A percentile compares a stretch with the other conserved stretches of the same genome.
Conservation (phyloP, 768 basidiomycete species). For the Lentinula raphanica region DNA sequence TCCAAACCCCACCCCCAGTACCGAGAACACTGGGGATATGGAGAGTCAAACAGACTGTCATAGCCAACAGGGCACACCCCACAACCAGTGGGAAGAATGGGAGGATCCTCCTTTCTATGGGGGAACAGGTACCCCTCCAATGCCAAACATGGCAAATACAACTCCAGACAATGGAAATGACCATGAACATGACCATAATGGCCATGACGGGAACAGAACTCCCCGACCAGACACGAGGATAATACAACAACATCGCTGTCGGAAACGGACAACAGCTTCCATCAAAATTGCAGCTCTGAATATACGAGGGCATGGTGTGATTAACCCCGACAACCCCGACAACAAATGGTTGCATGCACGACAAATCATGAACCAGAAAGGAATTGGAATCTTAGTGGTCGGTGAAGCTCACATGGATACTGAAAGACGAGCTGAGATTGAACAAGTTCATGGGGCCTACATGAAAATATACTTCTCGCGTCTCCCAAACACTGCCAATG, state of each 20-base stretch:
- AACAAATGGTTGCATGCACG: constrained; percentile 12
- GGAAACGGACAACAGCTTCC: neutral
- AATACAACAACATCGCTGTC: neutral
- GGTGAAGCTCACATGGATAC: constrained; percentile 28
- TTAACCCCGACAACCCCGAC: neutral
- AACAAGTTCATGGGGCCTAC: neutral
- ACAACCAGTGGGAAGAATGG: neutral
- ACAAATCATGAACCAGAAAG: constrained; percentile 17
- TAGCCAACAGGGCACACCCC: neutral
- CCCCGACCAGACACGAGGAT: too few relatives aligned
- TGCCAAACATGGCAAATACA: too few relatives aligned
- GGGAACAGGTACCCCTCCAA: too few relatives aligned
- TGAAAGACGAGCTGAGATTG: neutral
- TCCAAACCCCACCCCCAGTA: neutral
- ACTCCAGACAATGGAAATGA: too few relatives aligned
- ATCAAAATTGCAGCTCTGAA: constrained; percentile 9
- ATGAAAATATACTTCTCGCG: constrained; percentile 17
- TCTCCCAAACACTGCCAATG: constrained; percentile 1
- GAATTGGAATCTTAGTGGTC: constrained; percentile 23
- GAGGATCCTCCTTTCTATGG: neutral
- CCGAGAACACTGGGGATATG: neutral
- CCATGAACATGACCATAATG: too few relatives aligned
- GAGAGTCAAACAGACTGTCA: neutral
- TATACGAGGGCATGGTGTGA: constrained; percentile 6
- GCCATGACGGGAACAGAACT: neutral